Conservation (phyloP, 306 rosid genomes). For the Glycine soja region DNA sequence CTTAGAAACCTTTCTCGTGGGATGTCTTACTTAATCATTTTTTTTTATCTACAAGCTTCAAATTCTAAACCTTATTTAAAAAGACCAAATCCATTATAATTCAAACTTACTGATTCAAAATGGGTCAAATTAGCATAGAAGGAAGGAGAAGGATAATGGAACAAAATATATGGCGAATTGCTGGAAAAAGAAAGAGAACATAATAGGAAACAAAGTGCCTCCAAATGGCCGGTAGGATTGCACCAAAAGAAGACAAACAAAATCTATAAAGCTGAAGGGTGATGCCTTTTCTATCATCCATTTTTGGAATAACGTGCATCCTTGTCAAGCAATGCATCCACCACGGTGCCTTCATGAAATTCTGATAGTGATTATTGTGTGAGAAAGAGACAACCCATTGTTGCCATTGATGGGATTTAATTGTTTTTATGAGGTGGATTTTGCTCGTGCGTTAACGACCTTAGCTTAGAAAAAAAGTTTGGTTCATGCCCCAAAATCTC, state of each 20-base stretch:
- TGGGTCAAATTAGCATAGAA: too few species aligned
- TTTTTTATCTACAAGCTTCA: too few species aligned
- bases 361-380: neutral
- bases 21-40: too few species aligned
- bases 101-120: too few species aligned
- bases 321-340: neutral
- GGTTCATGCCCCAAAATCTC: too few species aligned
- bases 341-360: conserved; percentile 8
- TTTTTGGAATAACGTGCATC: conserved; percentile 24
- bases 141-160: neutral
- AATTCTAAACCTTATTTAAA: too few species aligned
- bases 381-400: conserved; percentile 32
- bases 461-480: neutral
- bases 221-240: conserved; percentile 13
- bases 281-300: conserved; percentile 19
- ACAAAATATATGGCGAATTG: neutral
- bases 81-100: too few species aligned
- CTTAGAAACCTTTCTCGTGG: too few species aligned
- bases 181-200: neutral
- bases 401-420: neutral
- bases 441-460: conserved; percentile 17
- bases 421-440: conserved; percentile 27
- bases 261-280: conserved; percentile 39
- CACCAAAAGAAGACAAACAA: conserved; percentile 38
- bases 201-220: conserved; percentile 28